Evolutionary conservation across 176 grass and related monocot species (phyloP).

Genomic region (Paspalum vaginatum): DNA sequence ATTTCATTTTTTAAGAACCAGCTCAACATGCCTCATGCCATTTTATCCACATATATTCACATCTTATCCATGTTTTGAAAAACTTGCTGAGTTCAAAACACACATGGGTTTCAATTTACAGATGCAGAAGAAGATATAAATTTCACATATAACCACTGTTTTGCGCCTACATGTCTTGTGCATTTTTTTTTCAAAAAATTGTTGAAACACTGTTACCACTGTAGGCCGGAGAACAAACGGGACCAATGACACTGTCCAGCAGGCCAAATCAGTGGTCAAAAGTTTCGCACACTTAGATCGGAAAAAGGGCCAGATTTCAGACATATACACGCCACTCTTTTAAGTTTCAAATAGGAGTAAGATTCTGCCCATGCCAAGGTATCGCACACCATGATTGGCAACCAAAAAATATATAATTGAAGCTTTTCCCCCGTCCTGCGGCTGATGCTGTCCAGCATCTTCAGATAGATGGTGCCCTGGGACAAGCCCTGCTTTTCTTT

Average conservation of each 20-base stretch:
- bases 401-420: constrained; percentile 40
- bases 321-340: constrained; percentile 18
- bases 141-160: not conserved
- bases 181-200: constrained; percentile 9
- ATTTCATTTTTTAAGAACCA: not conserved
- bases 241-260: constrained; percentile 1
- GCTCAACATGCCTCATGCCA: not conserved
- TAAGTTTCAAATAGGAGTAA: constrained; percentile 41
- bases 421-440: constrained; percentile 33
- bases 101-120: not conserved
- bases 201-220: constrained; percentile 20
- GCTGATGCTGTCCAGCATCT: constrained; percentile 61
- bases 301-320: constrained; percentile 21
- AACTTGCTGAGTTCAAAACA: not conserved
- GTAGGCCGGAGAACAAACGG: constrained; percentile 23
- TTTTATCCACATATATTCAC: not conserved
- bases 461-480: constrained; percentile 49
- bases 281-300: constrained; percentile 28
- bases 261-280: constrained; percentile 55
- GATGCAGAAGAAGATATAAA: not conserved
- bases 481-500: not conserved
- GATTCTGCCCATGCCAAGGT: constrained; percentile 48
- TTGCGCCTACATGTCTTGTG: not conserved
- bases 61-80: not conserved
- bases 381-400: constrained; percentile 47